Evolutionary conservation across 257 asterid genomes (phyloP), one percentile per base, ranked within the genome.

Genomic region (Solanum lycopersicoides): DNA sequence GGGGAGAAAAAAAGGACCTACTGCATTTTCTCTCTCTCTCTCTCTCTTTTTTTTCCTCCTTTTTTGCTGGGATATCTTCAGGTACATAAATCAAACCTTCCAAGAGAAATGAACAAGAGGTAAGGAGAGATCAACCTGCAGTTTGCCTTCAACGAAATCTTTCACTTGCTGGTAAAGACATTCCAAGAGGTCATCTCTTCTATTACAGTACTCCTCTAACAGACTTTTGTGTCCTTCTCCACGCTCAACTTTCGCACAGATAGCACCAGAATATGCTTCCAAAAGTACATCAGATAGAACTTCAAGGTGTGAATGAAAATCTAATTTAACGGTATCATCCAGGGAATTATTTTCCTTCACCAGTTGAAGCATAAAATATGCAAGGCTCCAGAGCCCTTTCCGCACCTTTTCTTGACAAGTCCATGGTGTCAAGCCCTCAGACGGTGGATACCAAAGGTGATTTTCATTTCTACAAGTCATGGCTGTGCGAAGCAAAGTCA

Each of bases 381-480:
- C 98, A 88, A 95, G 89, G 89, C 91, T 93, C 98, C 98, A 97
- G 77, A 95, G 90, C 83, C 99, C 98, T 85, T 87, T 88, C 90
- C 95, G 90, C 59, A 95, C 96, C 84, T 92, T 90, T 88, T 90
- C 87, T 92, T 93, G 95, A 89, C 96, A 93, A 91, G 89, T 93
- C 98, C 99, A 97, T 25, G 99, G 98, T 35, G 94, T 93, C 91
- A 95, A 92, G 88, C 99, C 97, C 91, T 94, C 98, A 47, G 93
- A 90, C 16, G 94, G 92, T 86, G 98, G 98, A 90, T 97, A 95
- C 98, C 99, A 95, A 88, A 95, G 84, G 90, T 93, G 93, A 87
- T 97, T 91, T 90, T 94, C 95, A 84, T 92, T 93, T 92, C 94
- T 91, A 91, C 94, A 94, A 42, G 92, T 93, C 92, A 90, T 89